Percentiles rank a stretch among this genome's conserved stretches.
Conservation (phyloP, 2,329 filamentous ascomycete species). For the Leptoxyphium fumago region DNA sequence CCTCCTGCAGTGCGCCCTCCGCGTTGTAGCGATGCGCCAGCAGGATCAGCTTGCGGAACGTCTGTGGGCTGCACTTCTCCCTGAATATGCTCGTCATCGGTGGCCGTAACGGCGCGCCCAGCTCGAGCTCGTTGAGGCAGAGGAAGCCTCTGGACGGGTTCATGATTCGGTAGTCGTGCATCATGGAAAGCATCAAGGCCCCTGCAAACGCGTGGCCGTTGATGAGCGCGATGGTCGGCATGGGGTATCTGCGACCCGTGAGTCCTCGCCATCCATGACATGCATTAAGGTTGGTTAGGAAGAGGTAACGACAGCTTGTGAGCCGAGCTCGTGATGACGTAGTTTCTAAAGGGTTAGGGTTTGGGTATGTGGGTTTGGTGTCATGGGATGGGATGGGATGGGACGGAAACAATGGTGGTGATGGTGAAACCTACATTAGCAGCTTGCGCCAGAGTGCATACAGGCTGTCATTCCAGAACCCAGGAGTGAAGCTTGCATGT, state of each 20-base stretch:
- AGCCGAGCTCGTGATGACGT: not conserved
- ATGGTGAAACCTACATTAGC: constrained; percentile 33
- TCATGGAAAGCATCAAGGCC: constrained; percentile 67
- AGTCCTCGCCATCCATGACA: no score
- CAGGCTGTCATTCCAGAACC: constrained; percentile 45
- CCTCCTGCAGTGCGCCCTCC: constrained; percentile 46
- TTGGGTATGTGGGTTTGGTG: not conserved
- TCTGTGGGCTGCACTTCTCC: constrained; percentile 43
- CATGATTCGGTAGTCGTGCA: constrained; percentile 72
- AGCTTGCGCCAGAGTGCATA: constrained; percentile 53
- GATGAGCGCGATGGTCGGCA: constrained; percentile 67
- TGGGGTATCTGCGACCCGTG: constrained; percentile 39
- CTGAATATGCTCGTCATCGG: constrained; percentile 64
- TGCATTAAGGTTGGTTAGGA: no score
- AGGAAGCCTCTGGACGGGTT: constrained; percentile 55
- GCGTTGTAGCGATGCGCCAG: constrained; percentile 56
- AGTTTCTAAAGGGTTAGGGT: not conserved
- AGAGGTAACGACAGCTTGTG: no score
- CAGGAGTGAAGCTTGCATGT: constrained; percentile 43
- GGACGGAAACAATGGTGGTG: not conserved
- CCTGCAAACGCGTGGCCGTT: constrained; percentile 73
- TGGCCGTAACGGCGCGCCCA: constrained; percentile 59
- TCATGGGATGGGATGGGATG: no score
- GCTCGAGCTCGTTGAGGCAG: constrained; percentile 70
- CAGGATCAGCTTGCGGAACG: constrained; percentile 53